Evolutionary conservation across 2,329 filamentous ascomycete species (phyloP).

Genomic region (Westerdykella sp.): DNA sequence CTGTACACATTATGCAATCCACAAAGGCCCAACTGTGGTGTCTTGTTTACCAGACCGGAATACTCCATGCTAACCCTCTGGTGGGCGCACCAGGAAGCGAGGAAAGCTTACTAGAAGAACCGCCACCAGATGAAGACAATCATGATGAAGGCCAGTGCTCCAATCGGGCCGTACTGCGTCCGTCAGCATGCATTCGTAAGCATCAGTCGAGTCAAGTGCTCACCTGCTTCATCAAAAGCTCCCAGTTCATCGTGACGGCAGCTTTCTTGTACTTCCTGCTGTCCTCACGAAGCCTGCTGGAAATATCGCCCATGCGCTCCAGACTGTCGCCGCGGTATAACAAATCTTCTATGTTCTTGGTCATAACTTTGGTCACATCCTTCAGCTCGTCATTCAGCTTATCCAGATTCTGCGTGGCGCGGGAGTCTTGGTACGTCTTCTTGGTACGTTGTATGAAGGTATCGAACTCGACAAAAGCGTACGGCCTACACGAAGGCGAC

Average conservation of each 20-base stretch:
- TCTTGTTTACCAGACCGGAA: too few species aligned
- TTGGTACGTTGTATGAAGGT: constrained; percentile 92
- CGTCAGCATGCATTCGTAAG: constrained; percentile 12
- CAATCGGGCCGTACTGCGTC: constrained; percentile 76
- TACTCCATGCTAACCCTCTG: too few species aligned
- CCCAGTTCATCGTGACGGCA: constrained; percentile 96
- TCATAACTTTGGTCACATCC: constrained; percentile 99
- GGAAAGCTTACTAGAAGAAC: constrained; percentile 62
- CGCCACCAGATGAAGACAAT: constrained; percentile 86
- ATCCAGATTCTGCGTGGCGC: constrained; percentile 86
- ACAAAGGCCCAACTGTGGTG: neutral
- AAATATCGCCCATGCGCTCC: constrained; percentile 96
- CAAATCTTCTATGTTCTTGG: constrained; percentile 98
- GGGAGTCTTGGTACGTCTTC: constrained; percentile 86
- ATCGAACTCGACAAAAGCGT: constrained; percentile 97
- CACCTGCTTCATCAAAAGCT: constrained; percentile 83
- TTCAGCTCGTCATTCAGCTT: constrained; percentile 94
- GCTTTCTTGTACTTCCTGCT: constrained; percentile 90
- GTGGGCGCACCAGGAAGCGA: neutral
- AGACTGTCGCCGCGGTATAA: constrained; percentile 90
- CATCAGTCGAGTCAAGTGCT: constrained; percentile 15
- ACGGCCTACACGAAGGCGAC: constrained; percentile 71
- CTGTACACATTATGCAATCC: neutral
- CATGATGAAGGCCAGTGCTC: constrained; percentile 71
- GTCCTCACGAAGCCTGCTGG: constrained; percentile 78